Conservation (phyloP, 176 grass and related monocot species). For the Typha latifolia region DNA sequence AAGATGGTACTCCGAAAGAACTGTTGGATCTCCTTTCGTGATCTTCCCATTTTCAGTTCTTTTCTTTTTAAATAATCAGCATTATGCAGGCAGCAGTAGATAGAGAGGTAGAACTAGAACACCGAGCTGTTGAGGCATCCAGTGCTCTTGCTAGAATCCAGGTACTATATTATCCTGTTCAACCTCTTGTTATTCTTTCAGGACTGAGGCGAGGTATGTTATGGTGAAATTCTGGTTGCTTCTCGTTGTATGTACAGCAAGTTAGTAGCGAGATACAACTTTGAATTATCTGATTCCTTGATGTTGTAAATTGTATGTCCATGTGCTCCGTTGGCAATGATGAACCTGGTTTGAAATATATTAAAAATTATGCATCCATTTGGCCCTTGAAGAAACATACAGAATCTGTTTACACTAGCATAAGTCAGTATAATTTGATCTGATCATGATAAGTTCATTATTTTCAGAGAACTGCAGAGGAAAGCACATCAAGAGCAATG, state of each 20-base stretch:
- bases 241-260: too few relatives aligned
- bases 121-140: conserved; percentile 95
- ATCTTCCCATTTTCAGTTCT: conserved; percentile 7
- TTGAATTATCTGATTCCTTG: too few relatives aligned
- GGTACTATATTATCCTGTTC: conserved; percentile 36
- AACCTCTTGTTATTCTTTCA: too few relatives aligned
- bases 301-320: too few relatives aligned
- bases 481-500: conserved; percentile 82
- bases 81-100: conserved; percentile 84
- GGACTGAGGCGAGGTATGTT: too few relatives aligned
- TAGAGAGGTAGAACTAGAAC: conserved; percentile 97
- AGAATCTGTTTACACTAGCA: background rate
- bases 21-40: conserved; percentile 9
- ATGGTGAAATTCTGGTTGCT: too few relatives aligned
- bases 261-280: too few relatives aligned
- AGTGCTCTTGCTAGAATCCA: conserved; percentile 99
- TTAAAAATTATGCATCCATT: background rate
- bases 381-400: conserved; percentile 1
- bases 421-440: conserved; percentile 5
- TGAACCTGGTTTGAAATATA: too few relatives aligned
- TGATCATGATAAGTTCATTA: conserved; percentile 21
- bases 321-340: too few relatives aligned
- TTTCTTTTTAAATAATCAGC: conserved; percentile 12
- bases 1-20: conserved; percentile 59
- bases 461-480: conserved; percentile 82